These are phyloP conservation scores for Rheum nobile DNA, from an alignment of 148 eudicot species.

Conservation along the genomic window DNA sequence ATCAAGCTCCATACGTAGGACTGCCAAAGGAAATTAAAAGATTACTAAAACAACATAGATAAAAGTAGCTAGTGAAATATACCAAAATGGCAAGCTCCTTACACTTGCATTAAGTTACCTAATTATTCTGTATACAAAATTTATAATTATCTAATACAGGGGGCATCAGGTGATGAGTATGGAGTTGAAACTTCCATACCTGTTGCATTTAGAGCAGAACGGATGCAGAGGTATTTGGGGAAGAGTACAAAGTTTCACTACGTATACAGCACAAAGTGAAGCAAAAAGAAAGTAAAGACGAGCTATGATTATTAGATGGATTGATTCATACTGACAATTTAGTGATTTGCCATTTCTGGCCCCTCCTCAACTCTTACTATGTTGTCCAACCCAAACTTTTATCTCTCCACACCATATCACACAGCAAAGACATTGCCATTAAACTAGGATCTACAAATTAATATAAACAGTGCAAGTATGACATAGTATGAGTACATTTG, in stretches of 20 bases:
- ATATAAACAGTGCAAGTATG: not conserved
- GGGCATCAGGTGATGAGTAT: not conserved
- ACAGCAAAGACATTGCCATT: not conserved
- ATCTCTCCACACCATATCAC: not conserved
- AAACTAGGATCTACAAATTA: not conserved
- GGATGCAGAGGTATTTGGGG: not conserved
- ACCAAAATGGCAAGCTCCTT: not conserved
- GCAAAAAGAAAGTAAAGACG: not conserved
- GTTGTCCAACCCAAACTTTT: not conserved
- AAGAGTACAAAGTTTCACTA: not conserved
- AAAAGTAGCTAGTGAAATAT: not conserved
- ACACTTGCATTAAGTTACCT: not conserved
- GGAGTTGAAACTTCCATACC: not conserved
- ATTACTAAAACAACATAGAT: not conserved
- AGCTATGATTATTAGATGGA: not conserved
- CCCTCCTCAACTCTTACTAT: not conserved
- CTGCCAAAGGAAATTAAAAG: conserved; percentile 24
- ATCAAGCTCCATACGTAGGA: conserved; percentile 91
- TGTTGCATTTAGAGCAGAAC: not conserved
- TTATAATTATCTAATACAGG: not conserved
- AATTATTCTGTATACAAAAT: not conserved
- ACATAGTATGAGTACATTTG: not conserved
- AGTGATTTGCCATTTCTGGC: not conserved
- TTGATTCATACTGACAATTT: not conserved
- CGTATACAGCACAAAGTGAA: not conserved